Conservation (phyloP, 2,329 filamentous ascomycete genomes). For the Tolypocladium ophioglossoides region DNA sequence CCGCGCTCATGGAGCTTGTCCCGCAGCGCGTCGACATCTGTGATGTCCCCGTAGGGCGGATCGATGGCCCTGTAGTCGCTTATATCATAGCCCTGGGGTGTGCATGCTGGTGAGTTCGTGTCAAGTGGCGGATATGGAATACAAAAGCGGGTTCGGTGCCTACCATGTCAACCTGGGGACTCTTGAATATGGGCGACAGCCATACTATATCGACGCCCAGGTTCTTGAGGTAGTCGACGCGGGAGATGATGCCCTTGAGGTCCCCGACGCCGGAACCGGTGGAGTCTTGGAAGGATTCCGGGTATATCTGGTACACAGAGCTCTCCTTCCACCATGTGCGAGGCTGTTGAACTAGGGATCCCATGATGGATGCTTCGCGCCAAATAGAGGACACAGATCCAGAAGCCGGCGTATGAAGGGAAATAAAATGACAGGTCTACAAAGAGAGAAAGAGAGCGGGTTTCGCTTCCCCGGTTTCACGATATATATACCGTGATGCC, state of each 20-base stretch:
- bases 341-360: constrained; percentile 10
- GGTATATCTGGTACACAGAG: constrained; percentile 51
- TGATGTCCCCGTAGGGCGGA: constrained; percentile 54
- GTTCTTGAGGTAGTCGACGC: constrained; percentile 42
- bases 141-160: constrained; percentile 1
- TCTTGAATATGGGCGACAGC: constrained; percentile 36
- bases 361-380: constrained; percentile 11
- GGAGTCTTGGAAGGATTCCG: constrained; percentile 49
- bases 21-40: constrained; percentile 55
- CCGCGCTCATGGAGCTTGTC: constrained; percentile 47
- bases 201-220: constrained; percentile 50
- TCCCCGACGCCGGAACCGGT: constrained; percentile 46
- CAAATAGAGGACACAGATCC: no score
- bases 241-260: constrained; percentile 45
- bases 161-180: constrained; percentile 54
- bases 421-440: no score
- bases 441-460: no score
- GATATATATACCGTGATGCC: no score
- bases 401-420: no score
- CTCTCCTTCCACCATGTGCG: constrained; percentile 49
- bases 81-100: constrained; percentile 52
- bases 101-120: neutral
- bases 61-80: constrained; percentile 58
- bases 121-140: no score
- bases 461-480: no score